A percentile compares a stretch with the other conserved stretches of the same genome.
phyloP scores from a whole-genome alignment of 73 alveolate species.

The Loxodes magnus region DNA sequence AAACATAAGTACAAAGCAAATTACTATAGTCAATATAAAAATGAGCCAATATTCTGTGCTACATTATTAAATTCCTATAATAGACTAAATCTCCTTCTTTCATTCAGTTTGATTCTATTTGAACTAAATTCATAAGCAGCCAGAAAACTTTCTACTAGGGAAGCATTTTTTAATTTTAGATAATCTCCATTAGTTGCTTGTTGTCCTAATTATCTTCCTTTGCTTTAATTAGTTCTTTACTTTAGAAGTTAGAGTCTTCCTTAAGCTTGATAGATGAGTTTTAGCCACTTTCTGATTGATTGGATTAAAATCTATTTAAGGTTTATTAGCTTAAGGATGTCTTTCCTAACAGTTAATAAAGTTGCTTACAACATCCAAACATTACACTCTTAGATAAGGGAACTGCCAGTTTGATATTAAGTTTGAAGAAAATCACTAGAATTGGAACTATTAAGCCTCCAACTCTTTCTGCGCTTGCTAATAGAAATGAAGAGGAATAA shows the following conservation, averaged over 20 bases:
- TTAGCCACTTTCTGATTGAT: too few relatives aligned
- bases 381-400: slow-evolving; percentile 26
- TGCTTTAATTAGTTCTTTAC: not conserved
- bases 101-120: not conserved
- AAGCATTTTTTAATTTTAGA: not conserved
- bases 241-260: slow-evolving; percentile 5
- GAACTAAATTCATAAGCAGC: not conserved
- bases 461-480: slow-evolving; percentile 43
- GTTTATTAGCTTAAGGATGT: slow-evolving; percentile 3
- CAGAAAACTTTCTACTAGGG: not conserved
- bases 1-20: not conserved
- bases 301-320: slow-evolving; percentile 17
- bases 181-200: not conserved
- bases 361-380: slow-evolving; percentile 1
- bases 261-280: too few relatives aligned
- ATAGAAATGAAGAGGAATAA: slow-evolving; percentile 11
- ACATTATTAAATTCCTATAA: too few relatives aligned
- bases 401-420: slow-evolving; percentile 16
- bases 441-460: slow-evolving; percentile 33
- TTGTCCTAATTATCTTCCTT: not conserved
- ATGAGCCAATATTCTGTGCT: slow-evolving; percentile 2
- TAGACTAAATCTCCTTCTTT: slow-evolving; percentile 1
- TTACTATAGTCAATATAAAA: not conserved
- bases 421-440: slow-evolving; percentile 18
- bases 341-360: not conserved